Conservation (phyloP, 495 filamentous ascomycete species). For the Aspergillus affinis region DNA sequence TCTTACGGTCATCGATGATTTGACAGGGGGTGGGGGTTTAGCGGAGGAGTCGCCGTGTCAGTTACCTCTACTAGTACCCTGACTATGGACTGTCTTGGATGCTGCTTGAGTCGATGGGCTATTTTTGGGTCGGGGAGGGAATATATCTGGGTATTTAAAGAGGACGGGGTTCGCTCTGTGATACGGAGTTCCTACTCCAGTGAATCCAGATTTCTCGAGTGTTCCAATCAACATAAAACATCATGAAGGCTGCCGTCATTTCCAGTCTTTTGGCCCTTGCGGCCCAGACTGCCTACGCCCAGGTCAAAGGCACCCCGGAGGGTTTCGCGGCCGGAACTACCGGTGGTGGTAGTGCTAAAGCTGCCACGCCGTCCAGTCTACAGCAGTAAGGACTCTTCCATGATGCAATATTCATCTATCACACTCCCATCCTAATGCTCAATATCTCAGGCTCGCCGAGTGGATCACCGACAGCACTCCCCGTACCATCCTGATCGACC, state of each 20-base stretch:
- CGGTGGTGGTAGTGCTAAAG: conserved; percentile 16
- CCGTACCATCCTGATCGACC: conserved; percentile 43
- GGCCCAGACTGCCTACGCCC: conserved; percentile 3
- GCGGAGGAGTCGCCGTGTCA: background rate
- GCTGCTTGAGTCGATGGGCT: background rate
- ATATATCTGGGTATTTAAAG: background rate
- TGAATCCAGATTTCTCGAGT: background rate
- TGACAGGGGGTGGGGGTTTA: background rate
- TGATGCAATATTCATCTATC: background rate
- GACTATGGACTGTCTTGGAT: background rate
- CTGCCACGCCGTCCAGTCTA: conserved; percentile 13
- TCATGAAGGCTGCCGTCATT: conserved; percentile 7
- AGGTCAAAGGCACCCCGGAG: conserved; percentile 10
- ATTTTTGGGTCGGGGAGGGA: background rate
- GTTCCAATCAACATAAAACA: background rate
- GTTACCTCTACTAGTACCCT: too few species aligned
- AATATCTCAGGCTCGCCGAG: background rate
- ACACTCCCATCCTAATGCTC: background rate
- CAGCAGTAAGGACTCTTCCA: conserved; percentile 8
- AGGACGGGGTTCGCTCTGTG: background rate
- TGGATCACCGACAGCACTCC: conserved; percentile 33
- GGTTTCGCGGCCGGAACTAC: conserved; percentile 21
- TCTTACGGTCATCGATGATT: background rate
- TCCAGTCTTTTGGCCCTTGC: background rate
- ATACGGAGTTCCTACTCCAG: background rate